Base-by-base conservation (phyloP, 2,329 filamentous ascomycete species). In the Pyricularia grisea region DNA sequence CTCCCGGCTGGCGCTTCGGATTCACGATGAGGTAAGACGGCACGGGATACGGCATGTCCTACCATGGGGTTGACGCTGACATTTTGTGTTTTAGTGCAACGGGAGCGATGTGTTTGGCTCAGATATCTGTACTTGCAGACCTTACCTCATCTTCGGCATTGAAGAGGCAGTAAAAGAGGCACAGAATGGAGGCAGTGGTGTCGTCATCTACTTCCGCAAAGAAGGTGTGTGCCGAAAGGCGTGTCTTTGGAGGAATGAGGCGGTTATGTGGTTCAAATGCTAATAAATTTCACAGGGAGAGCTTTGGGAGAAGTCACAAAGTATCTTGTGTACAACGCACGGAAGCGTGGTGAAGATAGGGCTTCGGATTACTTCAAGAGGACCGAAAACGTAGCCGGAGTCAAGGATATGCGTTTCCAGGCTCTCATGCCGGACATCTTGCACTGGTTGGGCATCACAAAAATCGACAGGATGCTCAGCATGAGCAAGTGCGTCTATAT, bases 121-220 rank as follows among this genome's bases (percentile, higher is more conserved):
- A 25, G 95, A 99, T 78, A 99, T 98, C 76, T 98, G 95, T 81
- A 98, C 95, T 12, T 98, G 94, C 79, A 87, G 92, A 69, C 95
- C 95, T 20, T 98, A 98, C 78, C 88, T 98, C 69, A 96, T 97
- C 76, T 98, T 96, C 77, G 95, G 95, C 71, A 96, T 99, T 71
- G 93, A 97, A 76, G 95, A 99, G 79, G 95, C 95, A 14, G 94
- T 99, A 74, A 97, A 96, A 76, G 93, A 98, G 80, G 95, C 95
- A 12, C 95, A 98, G 78, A 93, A 91, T 69, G 94, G 94, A 68
- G 94, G 94, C 66, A 94, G 91, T 74, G 94, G 94, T 69, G 93
- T 97, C 27, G 95, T 98, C 68, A 97, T 98, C 77, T 99, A 99
- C 79, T 99, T 98, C 87, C 89, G 95, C 73, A 99, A 99, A 79